Base-by-base conservation (phyloP, 345 rosid genomes). In the Isatis tinctoria region DNA sequence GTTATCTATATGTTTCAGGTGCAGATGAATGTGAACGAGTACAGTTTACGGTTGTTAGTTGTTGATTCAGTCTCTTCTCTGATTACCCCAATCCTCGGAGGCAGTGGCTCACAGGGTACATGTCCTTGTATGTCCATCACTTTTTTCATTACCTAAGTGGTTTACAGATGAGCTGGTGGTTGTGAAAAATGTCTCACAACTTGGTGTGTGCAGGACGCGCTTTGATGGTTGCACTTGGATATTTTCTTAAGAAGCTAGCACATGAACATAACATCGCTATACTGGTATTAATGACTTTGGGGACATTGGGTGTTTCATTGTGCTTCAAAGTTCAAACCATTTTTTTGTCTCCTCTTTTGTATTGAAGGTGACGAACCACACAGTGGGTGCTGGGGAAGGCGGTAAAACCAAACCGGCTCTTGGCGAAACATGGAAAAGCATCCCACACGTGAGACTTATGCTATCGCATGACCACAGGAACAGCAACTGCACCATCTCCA, bases 401-500 rank as follows among this genome's bases (percentile, higher is more conserved):
- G 89, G 95, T 58, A 67, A 65, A 54, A 73, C 57, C 43, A 92
- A 90, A 82, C 96, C 96, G 26, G 96, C 98, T 72, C 92, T 90
- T 30, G 98, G 98, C 45, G 92, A 90, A 85, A 83, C 83, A 69
- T 92, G 98, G 98, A 90, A 90, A 83, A 84, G 82, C 78, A 79
- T 92, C 56, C 90, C 98, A 26, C 94, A 92, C 60, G 83, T 79
- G 74, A 87, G 97, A 83, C 87, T 92, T 56, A 72, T 83, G 72
- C 78, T 90, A 27, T 83, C 85, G 18, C 82, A 76, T 14, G 83
- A 84, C 58, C 77, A 36, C 30, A 80, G 68, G 37, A 88, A 75
- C 76, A 76, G 45, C 57, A 51, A 60, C 57, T 70, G 73, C 82
- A 78, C 80, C 5, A 36, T 86, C 62, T 77, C 84, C 53, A 56